phyloP scores from a whole-genome alignment of 176 grass and related monocot genomes.

The Aegilops tauschii region DNA sequence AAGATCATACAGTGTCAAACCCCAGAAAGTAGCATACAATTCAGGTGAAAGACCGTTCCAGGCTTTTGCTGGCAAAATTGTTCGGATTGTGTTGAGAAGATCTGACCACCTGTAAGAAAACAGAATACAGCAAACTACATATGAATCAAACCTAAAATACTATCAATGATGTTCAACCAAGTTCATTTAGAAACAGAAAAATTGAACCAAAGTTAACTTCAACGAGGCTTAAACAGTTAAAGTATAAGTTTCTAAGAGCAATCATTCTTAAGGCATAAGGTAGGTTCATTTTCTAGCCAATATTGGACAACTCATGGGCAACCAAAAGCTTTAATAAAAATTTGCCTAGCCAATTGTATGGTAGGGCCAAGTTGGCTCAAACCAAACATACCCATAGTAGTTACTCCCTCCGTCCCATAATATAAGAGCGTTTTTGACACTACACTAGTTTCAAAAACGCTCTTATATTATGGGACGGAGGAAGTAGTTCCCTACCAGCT shows the following conservation, averaged over 20 bases:
- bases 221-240: not conserved
- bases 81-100: constrained; percentile 67
- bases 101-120: constrained; percentile 75
- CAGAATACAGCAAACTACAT: constrained; percentile 11
- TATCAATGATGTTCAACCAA: not conserved
- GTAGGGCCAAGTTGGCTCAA: not conserved
- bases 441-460: too few species aligned
- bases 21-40: constrained; percentile 95
- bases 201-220: not conserved
- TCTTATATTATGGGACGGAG: too few species aligned
- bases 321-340: not conserved
- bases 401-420: too few species aligned
- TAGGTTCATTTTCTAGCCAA: not conserved
- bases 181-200: not conserved
- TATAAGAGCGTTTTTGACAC: too few species aligned
- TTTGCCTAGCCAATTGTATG: not conserved
- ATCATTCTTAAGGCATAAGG: not conserved
- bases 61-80: constrained; percentile 82
- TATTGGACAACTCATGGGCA: not conserved
- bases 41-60: constrained; percentile 94
- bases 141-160: not conserved
- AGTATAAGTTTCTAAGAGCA: not conserved
- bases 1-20: constrained; percentile 95
- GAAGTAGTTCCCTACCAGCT: not conserved
- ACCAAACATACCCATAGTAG: not conserved